Evolutionary conservation across 176 grass and related monocot genomes (phyloP), one percentile per base, ranked within the genome.

Genomic region (Oryza coarctata): DNA sequence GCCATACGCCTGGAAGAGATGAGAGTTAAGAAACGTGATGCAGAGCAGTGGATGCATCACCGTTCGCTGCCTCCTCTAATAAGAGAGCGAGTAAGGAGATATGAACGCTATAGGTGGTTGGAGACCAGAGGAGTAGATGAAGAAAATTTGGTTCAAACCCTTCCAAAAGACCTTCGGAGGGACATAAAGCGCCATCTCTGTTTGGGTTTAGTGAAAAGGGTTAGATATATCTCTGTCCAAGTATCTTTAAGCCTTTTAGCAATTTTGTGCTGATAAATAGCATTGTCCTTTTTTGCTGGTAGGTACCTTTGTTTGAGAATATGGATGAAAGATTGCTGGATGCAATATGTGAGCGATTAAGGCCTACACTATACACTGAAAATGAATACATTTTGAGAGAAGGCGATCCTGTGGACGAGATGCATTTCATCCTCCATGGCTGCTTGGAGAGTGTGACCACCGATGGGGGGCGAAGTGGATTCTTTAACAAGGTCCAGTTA

Each of bases 21-120:
- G 93, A 90, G 95, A 91, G 92, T 95, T 79, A 91, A 95, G 83
- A 98, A 94, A 50, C 90, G 88, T 38, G 95, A 98, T 73, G 86
- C 95, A 63, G 92, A 98, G 73, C 91, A 93, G 80, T 95, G 95
- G 95, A 98, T 98, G 95, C 95, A 93, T 78, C 95, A 98, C 44
- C 88, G 90, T 25, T 81, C 94, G 18, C 69, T 98, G 47, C 95
- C 95, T 34, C 45, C 84, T 4, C 39, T 85, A 7, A 94, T 98
- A 20, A 94, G 85, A 89, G 82, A 98, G 63, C 88, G 90, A 77
- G 95, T 98, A 20, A 91, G 90, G 72, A 86, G 85, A 40, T 98
- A 93, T 80, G 95, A 98, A 66, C 88, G 94, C 11, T 98, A 98
- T 36, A 89, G 86, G 67, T 98, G 95, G 95, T 73, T 98, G 80